Percentiles rank a stretch among this genome's conserved stretches.
These are phyloP conservation scores for Murraya paniculata DNA, from an alignment of 345 rosid species.

Conservation along the genomic window DNA sequence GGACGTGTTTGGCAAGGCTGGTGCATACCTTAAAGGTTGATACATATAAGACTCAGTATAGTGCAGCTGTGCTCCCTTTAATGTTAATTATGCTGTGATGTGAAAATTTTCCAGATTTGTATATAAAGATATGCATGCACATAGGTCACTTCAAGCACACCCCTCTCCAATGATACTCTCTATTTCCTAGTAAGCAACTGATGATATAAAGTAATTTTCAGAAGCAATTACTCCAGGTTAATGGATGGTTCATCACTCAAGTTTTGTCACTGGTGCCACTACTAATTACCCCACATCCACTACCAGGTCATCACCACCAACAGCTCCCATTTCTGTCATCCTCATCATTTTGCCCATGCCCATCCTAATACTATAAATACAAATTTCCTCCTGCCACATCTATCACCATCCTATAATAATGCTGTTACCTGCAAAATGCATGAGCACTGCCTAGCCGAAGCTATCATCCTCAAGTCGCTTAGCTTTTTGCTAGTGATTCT, in stretches of 20 bases:
- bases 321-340: neutral
- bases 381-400: neutral
- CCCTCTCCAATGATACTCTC: neutral
- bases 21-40: slow-evolving; percentile 73
- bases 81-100: neutral
- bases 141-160: neutral
- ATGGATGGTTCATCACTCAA: neutral
- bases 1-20: slow-evolving; percentile 74
- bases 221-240: neutral
- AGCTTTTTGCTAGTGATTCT: neutral
- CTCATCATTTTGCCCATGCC: neutral
- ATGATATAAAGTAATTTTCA: slow-evolving; percentile 4
- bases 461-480: neutral
- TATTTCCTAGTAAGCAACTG: neutral
- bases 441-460: neutral
- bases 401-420: neutral
- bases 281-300: neutral
- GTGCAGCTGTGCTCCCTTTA: neutral
- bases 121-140: neutral
- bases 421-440: neutral
- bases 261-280: neutral
- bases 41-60: neutral
- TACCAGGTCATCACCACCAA: neutral
- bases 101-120: neutral
- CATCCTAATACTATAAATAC: neutral